Conservation (phyloP, 495 filamentous ascomycete genomes). For the Aspergillus carlsbadensis region DNA sequence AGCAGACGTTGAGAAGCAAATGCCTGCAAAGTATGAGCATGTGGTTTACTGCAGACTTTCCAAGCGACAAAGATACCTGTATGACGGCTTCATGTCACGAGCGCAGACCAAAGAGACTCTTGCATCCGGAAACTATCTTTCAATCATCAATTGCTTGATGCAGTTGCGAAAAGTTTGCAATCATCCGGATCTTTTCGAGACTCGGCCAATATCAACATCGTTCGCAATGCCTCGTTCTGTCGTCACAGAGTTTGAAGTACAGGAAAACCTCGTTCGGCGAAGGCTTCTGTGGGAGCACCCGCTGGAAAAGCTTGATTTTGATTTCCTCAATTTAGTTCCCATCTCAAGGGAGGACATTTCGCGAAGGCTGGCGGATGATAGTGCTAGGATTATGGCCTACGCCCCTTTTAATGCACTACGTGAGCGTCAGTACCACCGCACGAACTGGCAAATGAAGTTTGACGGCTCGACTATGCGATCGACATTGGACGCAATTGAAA, state of each 20-base stretch:
- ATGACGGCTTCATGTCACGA: constrained; percentile 96
- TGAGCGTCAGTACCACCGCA: constrained; percentile 61
- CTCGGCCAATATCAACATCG: constrained; percentile 95
- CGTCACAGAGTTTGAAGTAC: constrained; percentile 73
- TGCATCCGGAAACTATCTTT: constrained; percentile 93
- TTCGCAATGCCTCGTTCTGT: constrained; percentile 88
- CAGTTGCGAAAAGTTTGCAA: constrained; percentile 98
- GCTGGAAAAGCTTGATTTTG: constrained; percentile 65
- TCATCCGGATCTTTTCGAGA: constrained; percentile 96
- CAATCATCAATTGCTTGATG: constrained; percentile 98
- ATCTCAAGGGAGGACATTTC: constrained; percentile 68
- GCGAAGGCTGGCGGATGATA: constrained; percentile 57
- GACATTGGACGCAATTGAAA: constrained; percentile 70
- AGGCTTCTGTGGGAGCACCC: constrained; percentile 64
- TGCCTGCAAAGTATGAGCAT: constrained; percentile 97
- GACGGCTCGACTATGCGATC: constrained; percentile 66
- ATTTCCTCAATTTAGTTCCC: constrained; percentile 79
- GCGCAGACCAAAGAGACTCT: constrained; percentile 85
- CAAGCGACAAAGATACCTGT: constrained; percentile 90
- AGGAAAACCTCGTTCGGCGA: constrained; percentile 68
- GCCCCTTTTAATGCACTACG: constrained; percentile 59
- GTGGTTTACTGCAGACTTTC: constrained; percentile 93
- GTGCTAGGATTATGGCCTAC: constrained; percentile 63
- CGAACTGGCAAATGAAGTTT: constrained; percentile 57
- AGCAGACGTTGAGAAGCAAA: constrained; percentile 98